phyloP scores from a whole-genome alignment of 192 early-diverging fungal species.

The Entomortierella beljakovae region DNA sequence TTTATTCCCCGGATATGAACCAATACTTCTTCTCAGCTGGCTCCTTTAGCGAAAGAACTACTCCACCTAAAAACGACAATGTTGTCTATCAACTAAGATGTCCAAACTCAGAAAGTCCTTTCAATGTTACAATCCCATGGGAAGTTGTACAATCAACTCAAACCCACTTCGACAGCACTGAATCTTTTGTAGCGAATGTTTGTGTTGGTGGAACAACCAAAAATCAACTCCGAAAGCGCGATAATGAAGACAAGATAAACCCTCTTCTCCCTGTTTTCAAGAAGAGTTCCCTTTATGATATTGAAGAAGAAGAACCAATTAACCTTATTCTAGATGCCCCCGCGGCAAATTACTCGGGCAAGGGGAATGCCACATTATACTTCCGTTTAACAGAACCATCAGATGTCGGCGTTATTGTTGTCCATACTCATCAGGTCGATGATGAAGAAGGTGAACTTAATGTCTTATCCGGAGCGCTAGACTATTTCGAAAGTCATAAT shows the following conservation, averaged over 20 bases:
- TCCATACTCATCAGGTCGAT: not conserved
- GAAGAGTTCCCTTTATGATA: not conserved
- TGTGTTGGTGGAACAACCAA: not conserved
- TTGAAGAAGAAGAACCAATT: not conserved
- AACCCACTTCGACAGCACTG: too few relatives aligned
- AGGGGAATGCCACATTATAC: not conserved
- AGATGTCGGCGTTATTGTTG: conserved; percentile 2
- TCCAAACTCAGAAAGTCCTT: too few relatives aligned
- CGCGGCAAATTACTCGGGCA: not conserved
- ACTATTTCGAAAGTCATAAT: not conserved
- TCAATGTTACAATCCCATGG: too few relatives aligned
- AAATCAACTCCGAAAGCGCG: not conserved
- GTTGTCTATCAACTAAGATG: too few relatives aligned
- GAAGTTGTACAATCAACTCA: too few relatives aligned
- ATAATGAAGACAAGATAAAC: not conserved
- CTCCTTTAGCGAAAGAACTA: not conserved
- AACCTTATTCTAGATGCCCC: not conserved
- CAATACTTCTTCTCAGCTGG: not conserved
- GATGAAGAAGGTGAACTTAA: not conserved
- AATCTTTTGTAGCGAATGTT: too few relatives aligned
- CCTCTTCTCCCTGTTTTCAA: not conserved
- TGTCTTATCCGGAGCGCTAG: not conserved
- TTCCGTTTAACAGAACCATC: conserved; percentile 2
- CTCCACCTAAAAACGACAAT: not conserved
- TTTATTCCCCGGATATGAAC: not conserved